These are phyloP conservation scores for Thuidium tamariscinum DNA, from an alignment of 225 moss, liverwort and hornwort genomes.

Conservation along the genomic window DNA sequence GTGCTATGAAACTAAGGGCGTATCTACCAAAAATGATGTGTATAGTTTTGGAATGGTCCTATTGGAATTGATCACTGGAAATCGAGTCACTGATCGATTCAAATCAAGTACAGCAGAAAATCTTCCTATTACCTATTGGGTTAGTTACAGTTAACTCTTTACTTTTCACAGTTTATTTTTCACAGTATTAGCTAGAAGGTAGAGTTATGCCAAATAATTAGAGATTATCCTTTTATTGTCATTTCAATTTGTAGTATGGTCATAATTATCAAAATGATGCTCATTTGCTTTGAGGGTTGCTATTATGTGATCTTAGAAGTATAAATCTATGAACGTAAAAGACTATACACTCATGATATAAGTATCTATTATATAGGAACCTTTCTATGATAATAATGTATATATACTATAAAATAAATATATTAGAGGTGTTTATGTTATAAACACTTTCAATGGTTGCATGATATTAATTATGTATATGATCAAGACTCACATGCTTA, in stretches of 20 bases:
- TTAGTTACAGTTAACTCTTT: neutral
- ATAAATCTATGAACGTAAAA: no score
- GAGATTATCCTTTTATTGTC: neutral
- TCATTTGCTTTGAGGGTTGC: no score
- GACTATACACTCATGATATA: no score
- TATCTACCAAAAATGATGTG: constrained; percentile 57
- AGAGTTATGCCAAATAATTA: neutral
- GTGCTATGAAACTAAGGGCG: neutral
- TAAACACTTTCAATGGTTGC: no score
- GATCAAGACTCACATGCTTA: no score
- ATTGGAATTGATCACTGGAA: constrained; percentile 39
- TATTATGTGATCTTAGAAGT: no score
- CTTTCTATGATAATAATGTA: no score
- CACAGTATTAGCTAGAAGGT: accelerated
- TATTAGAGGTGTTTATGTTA: no score
- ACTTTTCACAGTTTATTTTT: neutral
- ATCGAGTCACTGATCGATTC: neutral
- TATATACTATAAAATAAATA: no score
- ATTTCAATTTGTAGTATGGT: neutral
- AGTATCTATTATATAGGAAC: no score
- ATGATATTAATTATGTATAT: no score
- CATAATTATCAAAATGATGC: neutral
- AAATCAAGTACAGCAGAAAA: neutral
- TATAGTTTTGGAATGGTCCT: constrained; percentile 64
- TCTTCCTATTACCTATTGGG: accelerated